Percentiles rank a stretch among this genome's conserved stretches.
These are phyloP conservation scores for Cladosporium sp. DNA, from an alignment of 2,329 filamentous ascomycete species.

Conservation along the genomic window DNA sequence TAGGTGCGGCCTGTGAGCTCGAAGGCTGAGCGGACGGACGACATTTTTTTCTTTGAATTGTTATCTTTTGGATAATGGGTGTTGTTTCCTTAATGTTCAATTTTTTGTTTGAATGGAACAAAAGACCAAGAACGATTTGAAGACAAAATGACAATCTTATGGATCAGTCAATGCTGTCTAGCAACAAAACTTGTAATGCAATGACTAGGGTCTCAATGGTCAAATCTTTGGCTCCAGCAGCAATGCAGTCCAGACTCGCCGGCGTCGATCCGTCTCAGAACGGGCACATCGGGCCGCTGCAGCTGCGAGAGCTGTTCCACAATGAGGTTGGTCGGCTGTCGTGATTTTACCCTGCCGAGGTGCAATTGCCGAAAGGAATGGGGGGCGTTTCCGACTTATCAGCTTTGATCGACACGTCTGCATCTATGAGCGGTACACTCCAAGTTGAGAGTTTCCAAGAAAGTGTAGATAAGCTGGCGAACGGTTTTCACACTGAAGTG, in stretches of 20 bases:
- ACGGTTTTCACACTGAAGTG: not conserved
- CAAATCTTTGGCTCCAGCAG: not conserved
- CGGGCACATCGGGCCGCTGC: not conserved
- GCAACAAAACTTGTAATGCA: not conserved
- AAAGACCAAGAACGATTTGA: not conserved
- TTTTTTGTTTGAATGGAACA: not conserved
- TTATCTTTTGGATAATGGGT: not conserved
- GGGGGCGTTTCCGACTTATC: not conserved
- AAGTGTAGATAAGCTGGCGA: not conserved
- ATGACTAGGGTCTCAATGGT: constrained; percentile 1
- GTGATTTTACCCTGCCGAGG: not conserved
- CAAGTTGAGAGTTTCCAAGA: not conserved
- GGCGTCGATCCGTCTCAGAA: not conserved
- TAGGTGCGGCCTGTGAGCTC: constrained; percentile 29
- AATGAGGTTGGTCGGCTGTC: not conserved
- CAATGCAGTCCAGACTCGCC: not conserved
- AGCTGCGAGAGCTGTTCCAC: not conserved
- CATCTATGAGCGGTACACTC: not conserved
- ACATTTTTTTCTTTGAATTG: not conserved
- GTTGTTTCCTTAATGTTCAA: not conserved
- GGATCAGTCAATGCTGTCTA: not conserved
- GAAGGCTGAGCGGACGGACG: constrained; percentile 20
- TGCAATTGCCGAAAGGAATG: not conserved
- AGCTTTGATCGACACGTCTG: constrained; percentile 7
- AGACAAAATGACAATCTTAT: not conserved